Base-by-base conservation (phyloP, 2,329 filamentous ascomycete species). In the Mariannaea sp. region DNA sequence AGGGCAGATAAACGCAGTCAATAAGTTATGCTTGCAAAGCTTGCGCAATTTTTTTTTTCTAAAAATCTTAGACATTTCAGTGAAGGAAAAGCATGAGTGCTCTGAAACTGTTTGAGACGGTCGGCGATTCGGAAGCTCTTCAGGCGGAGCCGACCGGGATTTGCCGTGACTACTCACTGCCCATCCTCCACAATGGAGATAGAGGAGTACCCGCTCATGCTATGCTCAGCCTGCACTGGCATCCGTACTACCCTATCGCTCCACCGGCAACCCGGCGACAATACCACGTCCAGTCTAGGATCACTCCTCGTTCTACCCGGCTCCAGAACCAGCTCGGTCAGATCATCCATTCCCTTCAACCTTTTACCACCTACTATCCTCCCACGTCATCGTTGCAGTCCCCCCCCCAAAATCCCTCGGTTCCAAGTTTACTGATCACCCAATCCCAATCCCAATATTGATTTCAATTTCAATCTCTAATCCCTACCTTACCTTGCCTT, bases 371-470 rank as follows among this genome's bases (percentile, higher is more conserved):
- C 52, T 53, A 52, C 49, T 47, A 52, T 51, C 51, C 45, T 60
- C 59, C 58, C 61, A 66, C 63, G 61, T 65, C 63, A 65, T 66
- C 61, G 63, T 47, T 58, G 52, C 58, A 58, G 27, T 36, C 29
- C 7, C 29, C 29, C 30, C 49, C 40, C 8, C 46, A 54, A 53
- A 63, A 57, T 42, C 52, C 54, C 55, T 58, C 47, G 49, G 33
- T 43, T 45, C 42, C 24, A 53, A 54, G 50, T 47, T 47, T 10
- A 26, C 33, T 33, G 46, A 54, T 54, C 55, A 57, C 38, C 53
- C 33, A 48, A 41, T 33, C 29, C 29, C 56, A 45, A 33, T 30
- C 29, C 44, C 36, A 39, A 44, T 44, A 38, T 16, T 47, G 33
- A 35, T 45, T 46, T 48, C 36, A 39, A 44, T 44, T 40, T 16